phyloP scores from a whole-genome alignment of 352 stramenopile species.

The Elongisporangium senticosum region DNA sequence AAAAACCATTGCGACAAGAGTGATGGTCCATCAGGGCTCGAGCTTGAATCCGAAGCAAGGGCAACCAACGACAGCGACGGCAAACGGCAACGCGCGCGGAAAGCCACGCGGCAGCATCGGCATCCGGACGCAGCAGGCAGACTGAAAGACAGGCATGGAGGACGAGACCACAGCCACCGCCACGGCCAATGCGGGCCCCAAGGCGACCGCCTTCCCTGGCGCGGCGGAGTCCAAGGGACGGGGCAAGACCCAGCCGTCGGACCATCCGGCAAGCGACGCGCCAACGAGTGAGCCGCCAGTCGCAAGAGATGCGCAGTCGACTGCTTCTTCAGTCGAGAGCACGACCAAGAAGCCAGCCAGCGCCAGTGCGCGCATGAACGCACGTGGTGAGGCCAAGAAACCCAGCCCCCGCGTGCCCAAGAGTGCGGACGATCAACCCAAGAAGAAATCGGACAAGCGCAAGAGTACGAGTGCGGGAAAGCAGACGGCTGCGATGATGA shows the following conservation, averaged over 20 bases:
- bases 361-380: slow-evolving; percentile 12
- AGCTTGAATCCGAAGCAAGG: not conserved
- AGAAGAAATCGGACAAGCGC: slow-evolving; percentile 9
- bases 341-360: slow-evolving; percentile 10
- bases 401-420: slow-evolving; percentile 5
- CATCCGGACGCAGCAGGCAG: not conserved
- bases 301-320: not conserved
- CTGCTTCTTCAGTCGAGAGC: slow-evolving; percentile 1
- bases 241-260: not conserved
- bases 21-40: not conserved
- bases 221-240: not conserved
- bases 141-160: not conserved
- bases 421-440: slow-evolving; percentile 10
- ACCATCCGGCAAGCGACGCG: not conserved
- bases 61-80: not conserved
- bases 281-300: not conserved
- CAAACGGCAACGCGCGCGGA: not conserved
- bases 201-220: too few relatives aligned
- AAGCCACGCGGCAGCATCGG: not conserved
- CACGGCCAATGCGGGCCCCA: not conserved
- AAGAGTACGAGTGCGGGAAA: slow-evolving; percentile 5
- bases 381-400: slow-evolving; percentile 14
- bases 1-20: not conserved
- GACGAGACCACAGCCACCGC: not conserved
- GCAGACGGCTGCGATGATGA: slow-evolving; percentile 2